These are phyloP conservation scores for Cryphonectria naterciae DNA, from an alignment of 2,329 filamentous ascomycete genomes.

Conservation along the genomic window DNA sequence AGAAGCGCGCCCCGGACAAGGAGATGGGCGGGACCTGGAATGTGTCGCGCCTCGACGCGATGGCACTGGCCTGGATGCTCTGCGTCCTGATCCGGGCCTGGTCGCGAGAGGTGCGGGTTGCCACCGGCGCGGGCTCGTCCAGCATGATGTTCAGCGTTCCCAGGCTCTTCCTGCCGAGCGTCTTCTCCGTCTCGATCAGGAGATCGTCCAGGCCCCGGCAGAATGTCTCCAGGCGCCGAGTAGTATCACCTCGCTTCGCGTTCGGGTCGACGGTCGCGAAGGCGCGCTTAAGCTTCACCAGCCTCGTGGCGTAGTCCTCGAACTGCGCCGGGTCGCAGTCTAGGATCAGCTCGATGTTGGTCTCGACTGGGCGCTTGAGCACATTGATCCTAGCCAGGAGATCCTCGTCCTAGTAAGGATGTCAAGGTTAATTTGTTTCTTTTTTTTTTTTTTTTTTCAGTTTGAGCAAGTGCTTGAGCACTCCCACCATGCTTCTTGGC, in stretches of 20 bases:
- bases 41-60: constrained; percentile 4
- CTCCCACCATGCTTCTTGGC: neutral
- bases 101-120: constrained; percentile 7
- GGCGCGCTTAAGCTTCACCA: constrained; percentile 9
- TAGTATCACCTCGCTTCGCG: neutral
- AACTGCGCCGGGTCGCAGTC: constrained; percentile 8
- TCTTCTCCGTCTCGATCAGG: constrained; percentile 15
- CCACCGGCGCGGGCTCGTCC: constrained; percentile 7
- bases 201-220: constrained; percentile 13
- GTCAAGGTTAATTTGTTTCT: neutral
- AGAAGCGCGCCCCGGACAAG: neutral
- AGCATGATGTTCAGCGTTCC: constrained; percentile 10
- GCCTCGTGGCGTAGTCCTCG: constrained; percentile 8
- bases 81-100: constrained; percentile 16
- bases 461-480: neutral
- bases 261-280: neutral
- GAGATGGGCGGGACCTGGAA: constrained; percentile 1
- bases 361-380: constrained; percentile 9
- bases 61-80: constrained; percentile 7
- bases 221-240: constrained; percentile 10
- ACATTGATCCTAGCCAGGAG: constrained; percentile 5
- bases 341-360: constrained; percentile 12
- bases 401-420: constrained; percentile 1
- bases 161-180: constrained; percentile 7
- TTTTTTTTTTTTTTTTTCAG: neutral